Conservation (phyloP, 2,329 filamentous ascomycete genomes). For the Huntiella savannae region DNA sequence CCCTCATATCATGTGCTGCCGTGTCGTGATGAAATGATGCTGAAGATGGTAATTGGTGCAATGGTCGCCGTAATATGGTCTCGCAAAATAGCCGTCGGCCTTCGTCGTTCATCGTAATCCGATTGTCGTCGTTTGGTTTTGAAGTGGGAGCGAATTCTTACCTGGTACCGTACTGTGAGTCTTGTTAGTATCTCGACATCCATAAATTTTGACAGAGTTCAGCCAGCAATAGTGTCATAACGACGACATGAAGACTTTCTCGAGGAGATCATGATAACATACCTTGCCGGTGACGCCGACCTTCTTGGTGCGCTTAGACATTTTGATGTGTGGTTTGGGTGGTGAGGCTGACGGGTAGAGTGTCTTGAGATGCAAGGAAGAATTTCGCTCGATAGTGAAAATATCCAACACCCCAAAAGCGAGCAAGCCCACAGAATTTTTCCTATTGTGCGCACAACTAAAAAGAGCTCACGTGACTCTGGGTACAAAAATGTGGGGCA, state of each 20-base stretch:
- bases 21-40: no score
- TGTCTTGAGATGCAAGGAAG: constrained; percentile 14
- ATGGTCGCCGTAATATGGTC: not conserved
- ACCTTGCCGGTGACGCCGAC: constrained; percentile 69
- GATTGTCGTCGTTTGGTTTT: not conserved
- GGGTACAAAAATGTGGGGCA: not conserved
- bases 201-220: not conserved
- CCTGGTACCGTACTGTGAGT: constrained; percentile 77
- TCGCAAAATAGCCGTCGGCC: not conserved
- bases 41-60: no score
- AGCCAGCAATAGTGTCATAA: not conserved
- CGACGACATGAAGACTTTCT: not conserved
- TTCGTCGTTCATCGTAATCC: not conserved
- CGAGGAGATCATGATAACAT: constrained; percentile 16
- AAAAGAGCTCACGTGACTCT: constrained; percentile 10
- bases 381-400: constrained; percentile 11
- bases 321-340: constrained; percentile 35
- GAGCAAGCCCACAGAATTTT: constrained; percentile 10
- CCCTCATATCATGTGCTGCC: no score
- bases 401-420: constrained; percentile 9
- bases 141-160: constrained; percentile 27
- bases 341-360: constrained; percentile 10
- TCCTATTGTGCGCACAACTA: constrained; percentile 10
- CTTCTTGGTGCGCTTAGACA: constrained; percentile 94
- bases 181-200: not conserved